Conservation (phyloP, 768 basidiomycete species). For the Amanita pseudoporphyria region DNA sequence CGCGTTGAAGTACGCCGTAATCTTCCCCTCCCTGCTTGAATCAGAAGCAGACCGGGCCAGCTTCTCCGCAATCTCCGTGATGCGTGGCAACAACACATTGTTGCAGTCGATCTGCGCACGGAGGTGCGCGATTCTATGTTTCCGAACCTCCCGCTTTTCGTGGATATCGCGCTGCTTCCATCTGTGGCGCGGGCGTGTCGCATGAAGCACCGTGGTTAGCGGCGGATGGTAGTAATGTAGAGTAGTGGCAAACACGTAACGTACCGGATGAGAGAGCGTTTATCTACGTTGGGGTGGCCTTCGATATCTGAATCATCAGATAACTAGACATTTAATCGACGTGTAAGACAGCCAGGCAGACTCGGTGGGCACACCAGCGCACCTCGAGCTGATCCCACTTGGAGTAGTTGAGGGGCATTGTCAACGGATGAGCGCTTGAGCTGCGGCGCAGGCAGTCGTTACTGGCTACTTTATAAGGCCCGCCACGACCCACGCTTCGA, state of each 20-base stretch:
- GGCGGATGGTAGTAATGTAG: not conserved
- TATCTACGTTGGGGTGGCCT: constrained; percentile 96
- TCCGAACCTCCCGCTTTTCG: constrained; percentile 85
- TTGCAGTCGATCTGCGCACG: constrained; percentile 80
- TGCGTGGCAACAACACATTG: constrained; percentile 63
- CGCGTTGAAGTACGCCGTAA: constrained; percentile 51
- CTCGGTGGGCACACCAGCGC: constrained; percentile 10
- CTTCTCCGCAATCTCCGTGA: constrained; percentile 44
- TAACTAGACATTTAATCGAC: constrained; percentile 32
- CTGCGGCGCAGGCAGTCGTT: not conserved
- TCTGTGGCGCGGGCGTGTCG: no score
- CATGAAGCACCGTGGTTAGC: no score
- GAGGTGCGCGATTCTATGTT: constrained; percentile 63
- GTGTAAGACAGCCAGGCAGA: constrained; percentile 2
- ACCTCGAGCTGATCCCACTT: constrained; percentile 98
- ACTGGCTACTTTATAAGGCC: no score
- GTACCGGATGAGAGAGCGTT: constrained; percentile 81
- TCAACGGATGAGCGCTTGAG: no score
- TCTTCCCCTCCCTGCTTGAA: constrained; percentile 16
- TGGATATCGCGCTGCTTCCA: constrained; percentile 99
- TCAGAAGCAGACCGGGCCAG: constrained; percentile 22
- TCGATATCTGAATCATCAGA: constrained; percentile 99
- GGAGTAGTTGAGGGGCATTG: constrained; percentile 67
- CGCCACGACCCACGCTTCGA: no score
- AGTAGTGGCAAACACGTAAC: constrained; percentile 17